These are phyloP conservation scores for Cutaneotrichosporon sp. DNA, from an alignment of 1,284 basidiomycete genomes.

Conservation along the genomic window DNA sequence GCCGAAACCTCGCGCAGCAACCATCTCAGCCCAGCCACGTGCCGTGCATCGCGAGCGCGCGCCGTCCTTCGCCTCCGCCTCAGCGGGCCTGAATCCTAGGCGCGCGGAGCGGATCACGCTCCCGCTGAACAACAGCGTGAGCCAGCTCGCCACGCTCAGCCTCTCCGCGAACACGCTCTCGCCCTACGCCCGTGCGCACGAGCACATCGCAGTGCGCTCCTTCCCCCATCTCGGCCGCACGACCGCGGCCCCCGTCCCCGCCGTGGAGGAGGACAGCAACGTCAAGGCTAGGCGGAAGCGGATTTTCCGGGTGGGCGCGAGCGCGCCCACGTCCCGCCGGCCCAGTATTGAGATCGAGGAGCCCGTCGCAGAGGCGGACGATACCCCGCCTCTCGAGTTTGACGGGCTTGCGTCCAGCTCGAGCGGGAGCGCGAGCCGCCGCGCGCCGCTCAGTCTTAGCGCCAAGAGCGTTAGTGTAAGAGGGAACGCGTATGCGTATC, in stretches of 20 bases:
- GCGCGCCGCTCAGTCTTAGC: background rate
- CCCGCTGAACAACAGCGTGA: conserved; percentile 69
- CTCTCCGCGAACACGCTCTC: conserved; percentile 83
- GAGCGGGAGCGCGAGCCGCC: conserved; percentile 11
- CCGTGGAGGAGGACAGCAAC: conserved; percentile 22
- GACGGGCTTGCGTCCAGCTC: conserved; percentile 10
- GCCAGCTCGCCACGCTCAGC: conserved; percentile 74
- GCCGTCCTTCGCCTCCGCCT: background rate
- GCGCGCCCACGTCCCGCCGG: background rate
- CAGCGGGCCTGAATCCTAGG: conserved; percentile 55
- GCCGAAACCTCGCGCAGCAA: background rate
- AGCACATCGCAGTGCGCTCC: conserved; percentile 83
- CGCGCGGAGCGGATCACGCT: conserved; percentile 68
- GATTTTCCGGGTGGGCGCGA: conserved; percentile 59
- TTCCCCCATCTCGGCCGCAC: conserved; percentile 57
- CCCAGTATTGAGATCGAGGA: background rate
- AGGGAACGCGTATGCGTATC: conserved; percentile 20
- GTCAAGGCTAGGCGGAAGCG: conserved; percentile 73
- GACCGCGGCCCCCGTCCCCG: conserved; percentile 11
- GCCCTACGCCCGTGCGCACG: conserved; percentile 78
- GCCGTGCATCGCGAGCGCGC: conserved; percentile 6
- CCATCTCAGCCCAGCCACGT: background rate
- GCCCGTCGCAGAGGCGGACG: conserved; percentile 8
- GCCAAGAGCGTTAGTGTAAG: background rate
- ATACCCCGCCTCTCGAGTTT: conserved; percentile 20